Evolutionary conservation across 2,329 filamentous ascomycete genomes (phyloP).

Genomic region (Gaeumannomyces sp.): DNA sequence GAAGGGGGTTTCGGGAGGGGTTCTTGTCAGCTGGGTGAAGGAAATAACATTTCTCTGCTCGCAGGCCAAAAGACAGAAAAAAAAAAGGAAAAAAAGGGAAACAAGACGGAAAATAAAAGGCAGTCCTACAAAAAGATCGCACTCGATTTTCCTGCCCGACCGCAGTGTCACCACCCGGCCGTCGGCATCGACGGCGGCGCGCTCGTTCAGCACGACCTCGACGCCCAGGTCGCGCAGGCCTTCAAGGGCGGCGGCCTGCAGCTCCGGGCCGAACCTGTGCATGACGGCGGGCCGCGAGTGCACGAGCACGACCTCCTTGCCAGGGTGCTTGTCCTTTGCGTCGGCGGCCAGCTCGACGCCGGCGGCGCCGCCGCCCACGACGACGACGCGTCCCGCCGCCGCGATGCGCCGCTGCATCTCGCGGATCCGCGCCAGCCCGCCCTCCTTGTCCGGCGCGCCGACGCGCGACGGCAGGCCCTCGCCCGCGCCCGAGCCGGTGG

Average conservation of each 20-base stretch:
- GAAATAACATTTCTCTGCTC: not conserved
- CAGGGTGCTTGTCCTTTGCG: constrained; percentile 47
- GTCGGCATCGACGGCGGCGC: constrained; percentile 34
- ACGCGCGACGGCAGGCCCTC: constrained; percentile 43
- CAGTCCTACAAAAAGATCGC: constrained; percentile 42
- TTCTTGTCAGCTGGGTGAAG: constrained; percentile 1
- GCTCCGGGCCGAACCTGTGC: constrained; percentile 40
- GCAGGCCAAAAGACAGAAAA: not conserved
- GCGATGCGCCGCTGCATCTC: constrained; percentile 40
- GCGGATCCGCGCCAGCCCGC: constrained; percentile 36
- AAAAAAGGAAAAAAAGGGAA: constrained; percentile 4
- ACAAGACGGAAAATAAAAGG: not conserved
- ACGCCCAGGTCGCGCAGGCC: constrained; percentile 41
- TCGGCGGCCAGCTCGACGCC: constrained; percentile 57
- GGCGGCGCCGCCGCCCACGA: constrained; percentile 54
- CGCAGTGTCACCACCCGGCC: constrained; percentile 35
- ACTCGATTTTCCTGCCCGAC: constrained; percentile 38
- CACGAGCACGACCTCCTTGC: constrained; percentile 50
- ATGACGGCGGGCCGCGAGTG: constrained; percentile 50
- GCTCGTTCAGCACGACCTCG: constrained; percentile 44
- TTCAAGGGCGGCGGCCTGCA: constrained; percentile 33
- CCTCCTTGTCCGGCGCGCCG: constrained; percentile 32
- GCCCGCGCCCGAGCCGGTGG: constrained; percentile 45
- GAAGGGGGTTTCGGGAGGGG: no score
- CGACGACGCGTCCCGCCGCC: constrained; percentile 35